Conservation (phyloP, 176 grass and related monocot genomes). For the Pontederia crassipes region DNA sequence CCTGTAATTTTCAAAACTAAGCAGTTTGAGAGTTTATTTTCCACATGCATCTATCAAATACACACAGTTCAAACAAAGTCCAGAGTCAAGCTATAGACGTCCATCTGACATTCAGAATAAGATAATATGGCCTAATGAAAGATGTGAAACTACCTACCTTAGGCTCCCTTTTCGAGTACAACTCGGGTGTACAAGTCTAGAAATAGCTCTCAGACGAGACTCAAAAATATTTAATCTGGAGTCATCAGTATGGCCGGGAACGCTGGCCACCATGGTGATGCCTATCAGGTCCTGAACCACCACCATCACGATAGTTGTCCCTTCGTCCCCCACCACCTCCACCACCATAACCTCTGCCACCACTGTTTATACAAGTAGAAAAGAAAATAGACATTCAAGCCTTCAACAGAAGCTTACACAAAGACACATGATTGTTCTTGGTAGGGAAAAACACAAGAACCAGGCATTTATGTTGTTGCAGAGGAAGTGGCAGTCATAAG, state of each 20-base stretch:
- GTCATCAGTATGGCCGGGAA: constrained; percentile 75
- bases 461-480: no score
- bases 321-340: constrained; percentile 58
- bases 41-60: constrained; percentile 66
- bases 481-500: no score
- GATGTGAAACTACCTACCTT: constrained; percentile 61
- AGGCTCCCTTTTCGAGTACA: constrained; percentile 58
- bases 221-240: constrained; percentile 45
- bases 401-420: no score
- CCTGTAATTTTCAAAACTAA: constrained; percentile 83
- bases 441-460: no score
- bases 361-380: constrained; percentile 4
- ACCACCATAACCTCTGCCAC: constrained; percentile 60
- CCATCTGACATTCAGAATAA: constrained; percentile 44
- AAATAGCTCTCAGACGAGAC: constrained; percentile 73
- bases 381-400: no score
- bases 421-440: no score
- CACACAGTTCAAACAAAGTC: constrained; percentile 66
- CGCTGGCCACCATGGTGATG: constrained; percentile 73
- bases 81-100: constrained; percentile 30
- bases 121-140: constrained; percentile 6
- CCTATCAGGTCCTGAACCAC: constrained; percentile 79
- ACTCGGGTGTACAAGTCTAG: constrained; percentile 61
- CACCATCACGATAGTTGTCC: constrained; percentile 73
- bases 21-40: constrained; percentile 61